Evolutionary conservation across 352 stramenopile genomes (phyloP), one percentile per base, ranked within the genome.

Genomic region (Phytophthora palmivora): DNA sequence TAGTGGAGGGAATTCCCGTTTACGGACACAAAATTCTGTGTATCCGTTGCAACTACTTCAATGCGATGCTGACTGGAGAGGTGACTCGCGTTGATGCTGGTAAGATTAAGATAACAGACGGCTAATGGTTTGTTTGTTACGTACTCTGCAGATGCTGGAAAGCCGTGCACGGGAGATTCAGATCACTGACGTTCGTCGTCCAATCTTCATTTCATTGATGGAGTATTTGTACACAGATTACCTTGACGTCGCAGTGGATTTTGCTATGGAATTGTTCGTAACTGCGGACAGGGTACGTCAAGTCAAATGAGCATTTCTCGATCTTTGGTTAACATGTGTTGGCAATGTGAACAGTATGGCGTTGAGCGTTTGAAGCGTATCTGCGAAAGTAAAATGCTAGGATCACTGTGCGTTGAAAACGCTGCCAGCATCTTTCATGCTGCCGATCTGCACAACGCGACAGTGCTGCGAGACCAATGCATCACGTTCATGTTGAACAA

Each of bases 171-270:
- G 81, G 11, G 89, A 97, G 42, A 94, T 98, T 21, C 74, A 92
- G 8, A 97, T 98, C 60, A 94, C 91, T 12, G 94, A 97, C 41
- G 94, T 98, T 11, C 88, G 89, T 32, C 82, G 87, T 19, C 76
- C 79, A 10, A 97, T 98, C 44, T 99, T 99, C 67, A 76, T 98
- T 28, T 82, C 95, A 4, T 89, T 99, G 56, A 75, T 99, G 53
- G 92, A 98, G 59, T 99, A 98, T 70, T 71, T 99, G 34, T 99
- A 99, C 73, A 98, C 94, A 34, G 96, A 99, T 62, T 93, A 96
- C 63, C 83, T 98, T 42, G 91, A 98, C 36, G 81, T 96, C 24
- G 85, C 84, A 11, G 79, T 97, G 7, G 94, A 98, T 48, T 77
- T 96, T 55, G 95, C 94, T 7, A 97, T 98, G 71, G 93, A 98